Percentiles rank a stretch among this genome's conserved stretches.
Evolutionary conservation across 1,284 basidiomycete species (phyloP).

Genomic region (Melampsora larici-populina): DNA sequence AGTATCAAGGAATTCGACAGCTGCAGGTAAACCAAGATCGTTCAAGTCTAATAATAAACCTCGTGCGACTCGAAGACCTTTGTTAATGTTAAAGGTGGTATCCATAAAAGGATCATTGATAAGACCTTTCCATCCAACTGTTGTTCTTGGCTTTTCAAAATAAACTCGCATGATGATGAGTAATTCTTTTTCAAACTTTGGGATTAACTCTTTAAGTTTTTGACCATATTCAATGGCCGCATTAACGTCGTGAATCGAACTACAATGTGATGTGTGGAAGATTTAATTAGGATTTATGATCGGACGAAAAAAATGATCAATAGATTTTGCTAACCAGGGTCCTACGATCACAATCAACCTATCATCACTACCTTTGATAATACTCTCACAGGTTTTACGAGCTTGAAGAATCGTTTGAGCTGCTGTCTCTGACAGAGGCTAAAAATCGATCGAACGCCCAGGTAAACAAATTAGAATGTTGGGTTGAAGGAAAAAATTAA

Average conservation of each 20-base stretch:
- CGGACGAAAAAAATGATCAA: not conserved
- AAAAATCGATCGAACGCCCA: conserved; percentile 55
- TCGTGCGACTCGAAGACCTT: conserved; percentile 85
- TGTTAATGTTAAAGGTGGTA: conserved; percentile 83
- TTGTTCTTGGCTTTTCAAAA: conserved; percentile 71
- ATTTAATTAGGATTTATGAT: not conserved
- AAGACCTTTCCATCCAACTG: conserved; percentile 96
- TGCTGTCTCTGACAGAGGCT: conserved; percentile 58
- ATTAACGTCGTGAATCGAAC: conserved; percentile 51
- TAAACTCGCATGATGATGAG: conserved; percentile 84
- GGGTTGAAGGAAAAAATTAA: not conserved
- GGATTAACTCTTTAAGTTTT: conserved; percentile 63
- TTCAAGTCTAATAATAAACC: conserved; percentile 81
- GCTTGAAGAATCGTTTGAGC: conserved; percentile 80
- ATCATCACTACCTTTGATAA: conserved; percentile 80
- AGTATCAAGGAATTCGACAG: conserved; percentile 62
- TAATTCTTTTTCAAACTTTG: conserved; percentile 72
- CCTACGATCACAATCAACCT: conserved; percentile 77
- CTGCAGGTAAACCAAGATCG: conserved; percentile 60
- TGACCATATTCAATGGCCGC: conserved; percentile 50
- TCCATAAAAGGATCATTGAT: conserved; percentile 93
- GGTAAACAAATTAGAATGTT: conserved; percentile 51
- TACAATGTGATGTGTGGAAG: not conserved
- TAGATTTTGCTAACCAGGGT: conserved; percentile 78
- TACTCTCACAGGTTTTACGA: conserved; percentile 70